These are phyloP conservation scores for Botrytis pseudocinerea DNA, from an alignment of 2,329 filamentous ascomycete genomes.

Conservation along the genomic window DNA sequence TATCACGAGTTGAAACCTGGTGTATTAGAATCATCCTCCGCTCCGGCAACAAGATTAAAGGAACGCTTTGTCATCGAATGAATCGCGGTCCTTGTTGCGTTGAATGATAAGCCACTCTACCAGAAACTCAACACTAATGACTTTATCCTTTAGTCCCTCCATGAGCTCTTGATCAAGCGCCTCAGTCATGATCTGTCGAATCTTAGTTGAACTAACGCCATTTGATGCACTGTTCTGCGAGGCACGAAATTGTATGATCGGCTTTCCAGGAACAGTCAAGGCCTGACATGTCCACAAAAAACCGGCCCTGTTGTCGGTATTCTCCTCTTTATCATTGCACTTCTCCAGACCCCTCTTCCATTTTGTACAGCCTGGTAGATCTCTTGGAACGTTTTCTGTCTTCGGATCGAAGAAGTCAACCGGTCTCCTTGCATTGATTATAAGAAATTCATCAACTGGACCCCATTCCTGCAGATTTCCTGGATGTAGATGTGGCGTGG, in stretches of 20 bases:
- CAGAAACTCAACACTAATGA: background rate
- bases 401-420: background rate
- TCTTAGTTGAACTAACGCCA: constrained; percentile 10
- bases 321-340: background rate
- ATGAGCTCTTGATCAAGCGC: background rate
- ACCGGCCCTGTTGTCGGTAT: background rate
- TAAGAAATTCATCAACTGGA: constrained; percentile 1
- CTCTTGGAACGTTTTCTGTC: background rate
- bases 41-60: background rate
- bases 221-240: background rate
- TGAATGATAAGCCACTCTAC: background rate
- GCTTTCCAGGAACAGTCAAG: background rate
- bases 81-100: background rate
- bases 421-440: background rate
- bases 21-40: too few species aligned
- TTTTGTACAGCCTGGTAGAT: background rate
- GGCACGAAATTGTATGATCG: background rate
- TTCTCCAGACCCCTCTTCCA: background rate
- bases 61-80: background rate
- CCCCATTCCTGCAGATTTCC: background rate
- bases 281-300: background rate
- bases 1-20: rapidly evolving
- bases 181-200: constrained; percentile 7
- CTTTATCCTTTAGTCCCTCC: constrained; percentile 2
- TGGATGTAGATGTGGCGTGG: background rate